These are phyloP conservation scores for Kodamaea sp. DNA, from an alignment of 1,139 yeast genomes.

Conservation along the genomic window DNA sequence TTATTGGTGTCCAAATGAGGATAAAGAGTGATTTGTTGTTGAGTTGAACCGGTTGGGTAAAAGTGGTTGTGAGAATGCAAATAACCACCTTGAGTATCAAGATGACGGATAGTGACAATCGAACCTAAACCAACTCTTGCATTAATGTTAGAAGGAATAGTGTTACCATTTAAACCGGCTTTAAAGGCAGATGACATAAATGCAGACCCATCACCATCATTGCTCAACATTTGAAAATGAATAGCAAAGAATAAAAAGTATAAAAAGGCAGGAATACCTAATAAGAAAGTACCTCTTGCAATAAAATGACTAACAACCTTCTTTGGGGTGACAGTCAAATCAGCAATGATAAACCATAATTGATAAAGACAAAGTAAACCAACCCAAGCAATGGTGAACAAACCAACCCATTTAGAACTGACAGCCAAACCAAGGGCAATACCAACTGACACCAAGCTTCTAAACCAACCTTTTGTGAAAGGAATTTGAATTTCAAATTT, in stretches of 20 bases:
- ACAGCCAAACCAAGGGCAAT: constrained; percentile 83
- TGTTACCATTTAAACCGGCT: constrained; percentile 66
- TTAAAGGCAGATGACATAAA: constrained; percentile 91
- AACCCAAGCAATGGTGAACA: constrained; percentile 91
- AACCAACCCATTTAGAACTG: constrained; percentile 94
- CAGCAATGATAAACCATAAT: constrained; percentile 88
- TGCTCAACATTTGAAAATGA: constrained; percentile 68
- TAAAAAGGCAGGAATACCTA: constrained; percentile 66
- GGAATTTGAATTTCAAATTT: constrained; percentile 78
- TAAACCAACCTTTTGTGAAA: constrained; percentile 67
- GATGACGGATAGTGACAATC: constrained; percentile 72
- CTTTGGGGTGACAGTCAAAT: constrained; percentile 57
- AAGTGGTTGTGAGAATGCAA: constrained; percentile 85
- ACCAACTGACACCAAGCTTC: constrained; percentile 69
- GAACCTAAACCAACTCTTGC: constrained; percentile 92
- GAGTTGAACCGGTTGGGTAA: constrained; percentile 91
- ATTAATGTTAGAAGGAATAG: constrained; percentile 61
- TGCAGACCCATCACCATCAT: constrained; percentile 83
- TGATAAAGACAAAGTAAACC: constrained; percentile 73
- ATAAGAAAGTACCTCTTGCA: constrained; percentile 54
- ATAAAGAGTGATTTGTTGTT: constrained; percentile 89
- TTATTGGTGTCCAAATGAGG: constrained; percentile 91
- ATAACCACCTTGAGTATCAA: constrained; percentile 89
- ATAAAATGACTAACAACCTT: constrained; percentile 51
- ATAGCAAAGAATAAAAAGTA: constrained; percentile 73